Evolutionary conservation across 1,139 yeast species (phyloP).

Genomic region (Pichia sp.): DNA sequence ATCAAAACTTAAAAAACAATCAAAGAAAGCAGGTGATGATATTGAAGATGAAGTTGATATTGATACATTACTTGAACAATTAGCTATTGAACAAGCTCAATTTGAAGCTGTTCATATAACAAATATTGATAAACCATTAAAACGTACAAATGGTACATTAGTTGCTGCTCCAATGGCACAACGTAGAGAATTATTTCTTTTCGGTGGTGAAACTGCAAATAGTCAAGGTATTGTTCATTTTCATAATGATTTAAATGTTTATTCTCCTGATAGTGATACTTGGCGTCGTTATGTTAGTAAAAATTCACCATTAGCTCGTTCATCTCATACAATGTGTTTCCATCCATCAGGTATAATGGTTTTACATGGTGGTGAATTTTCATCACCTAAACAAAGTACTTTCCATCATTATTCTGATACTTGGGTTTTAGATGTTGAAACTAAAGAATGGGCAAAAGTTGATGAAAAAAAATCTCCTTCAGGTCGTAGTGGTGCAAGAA

Average conservation of each 20-base stretch:
- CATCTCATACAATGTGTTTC: slow-evolving; percentile 89
- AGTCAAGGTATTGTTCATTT: slow-evolving; percentile 53
- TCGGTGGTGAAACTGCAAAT: slow-evolving; percentile 78
- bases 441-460: slow-evolving; percentile 85
- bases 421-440: slow-evolving; percentile 79
- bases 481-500: slow-evolving; percentile 87
- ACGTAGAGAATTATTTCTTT: slow-evolving; percentile 68
- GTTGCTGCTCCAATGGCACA: slow-evolving; percentile 73
- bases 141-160: slow-evolving; percentile 67
- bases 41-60: slow-evolving; percentile 80
- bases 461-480: slow-evolving; percentile 69
- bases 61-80: slow-evolving; percentile 74
- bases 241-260: slow-evolving; percentile 74
- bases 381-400: slow-evolving; percentile 92
- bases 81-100: slow-evolving; percentile 71
- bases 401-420: slow-evolving; percentile 96
- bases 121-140: slow-evolving; percentile 52
- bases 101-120: slow-evolving; percentile 68
- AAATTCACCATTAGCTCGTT: slow-evolving; percentile 86
- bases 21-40: slow-evolving; percentile 66
- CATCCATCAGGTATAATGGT: slow-evolving; percentile 86
- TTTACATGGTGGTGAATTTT: slow-evolving; percentile 94
- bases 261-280: slow-evolving; percentile 66
- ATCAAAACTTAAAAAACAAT: slow-evolving; percentile 62
- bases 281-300: slow-evolving; percentile 81